Conservation (phyloP, 768 basidiomycete genomes). For the Lanmaoa pseudosensibilis region DNA sequence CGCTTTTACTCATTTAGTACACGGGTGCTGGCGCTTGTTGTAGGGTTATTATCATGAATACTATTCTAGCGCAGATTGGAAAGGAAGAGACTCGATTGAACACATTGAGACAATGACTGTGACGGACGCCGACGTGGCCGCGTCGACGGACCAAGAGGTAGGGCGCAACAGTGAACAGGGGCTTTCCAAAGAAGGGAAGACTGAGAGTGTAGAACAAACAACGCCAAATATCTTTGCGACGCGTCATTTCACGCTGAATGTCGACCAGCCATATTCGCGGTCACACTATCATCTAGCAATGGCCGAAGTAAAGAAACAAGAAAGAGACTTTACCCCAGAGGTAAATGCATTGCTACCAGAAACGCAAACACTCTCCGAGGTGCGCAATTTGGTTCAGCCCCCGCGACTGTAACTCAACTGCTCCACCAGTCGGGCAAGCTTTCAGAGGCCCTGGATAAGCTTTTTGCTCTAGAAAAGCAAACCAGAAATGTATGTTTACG, state of each 20-base stretch:
- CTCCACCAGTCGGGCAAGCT: constrained; percentile 68
- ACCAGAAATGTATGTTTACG: constrained; percentile 79
- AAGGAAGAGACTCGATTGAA: constrained; percentile 31
- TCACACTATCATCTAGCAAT: constrained; percentile 50
- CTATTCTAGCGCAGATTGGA: constrained; percentile 35
- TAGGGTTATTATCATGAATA: constrained; percentile 44
- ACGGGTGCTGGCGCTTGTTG: constrained; percentile 47
- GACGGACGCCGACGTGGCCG: background rate
- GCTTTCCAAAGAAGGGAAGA: constrained; percentile 20
- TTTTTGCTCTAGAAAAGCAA: constrained; percentile 90
- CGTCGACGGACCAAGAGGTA: background rate
- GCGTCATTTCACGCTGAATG: constrained; percentile 48
- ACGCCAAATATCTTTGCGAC: constrained; percentile 54
- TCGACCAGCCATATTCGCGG: constrained; percentile 41
- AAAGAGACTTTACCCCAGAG: constrained; percentile 84
- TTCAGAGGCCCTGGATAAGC: constrained; percentile 86
- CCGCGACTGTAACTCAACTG: constrained; percentile 8
- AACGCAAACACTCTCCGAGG: constrained; percentile 68
- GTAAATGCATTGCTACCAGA: constrained; percentile 76
- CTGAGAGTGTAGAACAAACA: constrained; percentile 31
- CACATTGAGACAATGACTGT: constrained; percentile 17
- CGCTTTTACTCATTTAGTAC: constrained; percentile 44
- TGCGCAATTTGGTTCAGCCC: constrained; percentile 33
- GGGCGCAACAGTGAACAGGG: constrained; percentile 17
- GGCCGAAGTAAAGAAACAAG: constrained; percentile 82